phyloP scores from a whole-genome alignment of 495 filamentous ascomycete species.

The Xylaria palmicola region DNA sequence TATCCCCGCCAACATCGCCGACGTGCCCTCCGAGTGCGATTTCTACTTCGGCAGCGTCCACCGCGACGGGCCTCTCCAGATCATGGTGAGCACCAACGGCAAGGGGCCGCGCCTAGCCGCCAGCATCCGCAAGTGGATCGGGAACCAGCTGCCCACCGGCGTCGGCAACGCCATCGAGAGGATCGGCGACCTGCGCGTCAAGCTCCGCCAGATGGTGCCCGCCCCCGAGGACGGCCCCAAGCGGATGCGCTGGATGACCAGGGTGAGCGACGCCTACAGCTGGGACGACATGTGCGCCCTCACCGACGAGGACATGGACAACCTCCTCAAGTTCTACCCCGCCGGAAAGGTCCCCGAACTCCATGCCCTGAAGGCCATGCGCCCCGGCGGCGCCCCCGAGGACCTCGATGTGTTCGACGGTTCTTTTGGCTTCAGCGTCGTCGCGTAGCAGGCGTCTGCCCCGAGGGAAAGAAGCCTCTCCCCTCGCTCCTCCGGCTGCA shows the following conservation, averaged over 20 bases:
- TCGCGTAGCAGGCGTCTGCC: constrained; percentile 33
- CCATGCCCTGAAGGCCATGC: constrained; percentile 49
- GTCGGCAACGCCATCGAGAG: constrained; percentile 80
- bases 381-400: constrained; percentile 45
- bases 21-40: constrained; percentile 95
- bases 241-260: constrained; percentile 95
- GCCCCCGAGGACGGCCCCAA: constrained; percentile 71
- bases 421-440: constrained; percentile 59
- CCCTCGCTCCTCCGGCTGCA: no score
- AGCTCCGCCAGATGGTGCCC: constrained; percentile 76
- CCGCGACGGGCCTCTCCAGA: constrained; percentile 90
- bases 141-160: constrained; percentile 67
- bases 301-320: constrained; percentile 80
- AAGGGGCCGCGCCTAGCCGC: constrained; percentile 92
- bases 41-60: constrained; percentile 98
- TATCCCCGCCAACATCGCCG: constrained; percentile 92
- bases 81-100: constrained; percentile 98
- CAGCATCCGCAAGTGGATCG: constrained; percentile 81
- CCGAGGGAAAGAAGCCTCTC: no score
- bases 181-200: constrained; percentile 75
- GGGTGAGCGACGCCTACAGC: constrained; percentile 82
- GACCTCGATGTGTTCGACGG: constrained; percentile 55
- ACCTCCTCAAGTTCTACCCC: constrained; percentile 67
- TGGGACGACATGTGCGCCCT: constrained; percentile 84
- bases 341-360: constrained; percentile 48